Base-by-base conservation (phyloP, 1,139 yeast species). In the Debaryomyces udenii region DNA sequence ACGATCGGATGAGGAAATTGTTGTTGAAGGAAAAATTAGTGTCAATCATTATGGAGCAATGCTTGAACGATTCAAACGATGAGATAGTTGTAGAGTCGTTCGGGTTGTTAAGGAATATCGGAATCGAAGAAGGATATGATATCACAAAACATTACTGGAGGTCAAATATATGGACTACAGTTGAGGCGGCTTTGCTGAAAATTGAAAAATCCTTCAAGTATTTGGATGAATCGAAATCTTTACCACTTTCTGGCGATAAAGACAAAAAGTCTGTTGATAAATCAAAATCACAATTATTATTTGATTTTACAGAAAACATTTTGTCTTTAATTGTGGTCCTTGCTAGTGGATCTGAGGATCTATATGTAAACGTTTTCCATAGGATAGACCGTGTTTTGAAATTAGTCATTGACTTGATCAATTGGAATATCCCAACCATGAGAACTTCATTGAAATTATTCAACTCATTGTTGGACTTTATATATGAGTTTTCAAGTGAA, bases 111-210 rank as follows among this genome's bases (percentile, higher is more conserved):
- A 76, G 96, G 57, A 89, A 87, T 57, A 57, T 91, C 40, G 83
- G 85, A 3, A 72, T 88, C 38, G 96, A 89, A 57, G 96, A 89
- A 64, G 98, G 96, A n/a, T 83, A 88, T 52, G 96, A 88, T 48
- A 77, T 88, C 22, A 80, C 90, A 28, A 76, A 79, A 23, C 80
- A 78, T 59, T 62, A 86, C 42, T 86, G 95, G 87, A 78, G 97
- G 59, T 81, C 82, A 20, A 81, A 86, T 45, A 79, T 93, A 37
- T 82, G 96, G 84, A 69, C 76, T 0, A 64, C 78, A 14, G 69
- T 90, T 28, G 76, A 74, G 37, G 49, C 57, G 11, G 77, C 82
- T 2, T 62, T 85, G 35, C 57, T 57, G 1, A 82, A 82, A 49
- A 72, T 81, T 24, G 57, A 68, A 32, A 59, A 58, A 1, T 78